Percentiles rank a stretch among this genome's conserved stretches.
Conservation (phyloP, 2,329 filamentous ascomycete genomes). For the Xylariaceae sp. region DNA sequence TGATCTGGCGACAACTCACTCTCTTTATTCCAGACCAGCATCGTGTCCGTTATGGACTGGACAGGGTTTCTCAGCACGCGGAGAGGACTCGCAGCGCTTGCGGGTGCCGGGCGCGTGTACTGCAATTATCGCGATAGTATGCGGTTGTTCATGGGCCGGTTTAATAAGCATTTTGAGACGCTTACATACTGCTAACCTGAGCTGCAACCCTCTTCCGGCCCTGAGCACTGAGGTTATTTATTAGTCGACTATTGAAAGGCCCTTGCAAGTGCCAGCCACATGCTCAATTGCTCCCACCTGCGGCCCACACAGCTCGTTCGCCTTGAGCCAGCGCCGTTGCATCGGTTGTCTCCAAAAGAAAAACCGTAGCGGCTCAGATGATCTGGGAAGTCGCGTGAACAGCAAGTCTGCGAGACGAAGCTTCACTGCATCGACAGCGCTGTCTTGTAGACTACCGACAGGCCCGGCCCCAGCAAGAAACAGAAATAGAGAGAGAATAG, state of each 20-base stretch:
- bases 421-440: constrained; percentile 15
- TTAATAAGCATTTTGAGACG: not conserved
- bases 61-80: not conserved
- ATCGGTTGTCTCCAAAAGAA: constrained; percentile 22
- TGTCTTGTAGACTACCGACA: constrained; percentile 21
- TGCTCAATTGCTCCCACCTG: constrained; percentile 12
- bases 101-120: not conserved
- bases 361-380: constrained; percentile 9
- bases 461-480: constrained; percentile 11
- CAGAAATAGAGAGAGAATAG: too few relatives aligned
- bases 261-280: constrained; percentile 23
- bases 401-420: constrained; percentile 8
- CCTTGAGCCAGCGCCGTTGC: constrained; percentile 20
- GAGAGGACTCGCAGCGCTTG: not conserved
- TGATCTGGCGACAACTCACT: not conserved
- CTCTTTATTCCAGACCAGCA: not conserved
- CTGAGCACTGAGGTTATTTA: not conserved
- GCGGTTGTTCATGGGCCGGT: not conserved
- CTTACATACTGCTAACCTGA: too few relatives aligned
- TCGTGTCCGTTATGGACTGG: not conserved
- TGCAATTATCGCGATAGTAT: not conserved
- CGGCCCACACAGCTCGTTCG: not conserved
- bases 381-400: constrained; percentile 9
- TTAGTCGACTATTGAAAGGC: constrained; percentile 3
- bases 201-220: not conserved